A percentile compares a stretch with the other conserved stretches of the same genome.
Evolutionary conservation across 345 rosid genomes (phyloP).

Genomic region (Rhizophora mangle): DNA sequence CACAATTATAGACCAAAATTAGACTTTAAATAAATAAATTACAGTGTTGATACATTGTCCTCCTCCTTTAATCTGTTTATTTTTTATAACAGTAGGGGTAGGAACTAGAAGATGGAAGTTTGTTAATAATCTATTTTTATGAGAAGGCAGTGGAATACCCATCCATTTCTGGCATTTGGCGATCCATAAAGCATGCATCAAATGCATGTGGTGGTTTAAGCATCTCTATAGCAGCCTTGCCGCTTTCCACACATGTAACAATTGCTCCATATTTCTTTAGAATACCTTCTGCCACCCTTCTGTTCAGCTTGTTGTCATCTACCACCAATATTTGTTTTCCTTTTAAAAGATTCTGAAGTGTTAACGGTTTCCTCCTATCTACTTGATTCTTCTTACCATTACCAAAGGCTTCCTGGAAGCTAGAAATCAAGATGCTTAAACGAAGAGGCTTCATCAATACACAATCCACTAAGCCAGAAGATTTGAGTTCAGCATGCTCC

Average conservation of each 20-base stretch:
- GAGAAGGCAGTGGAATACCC: conserved; percentile 49
- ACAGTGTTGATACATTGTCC: neutral
- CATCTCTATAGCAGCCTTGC: conserved; percentile 57
- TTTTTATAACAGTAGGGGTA: too few relatives aligned
- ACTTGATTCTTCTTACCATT: conserved; percentile 50
- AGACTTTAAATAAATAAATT: neutral
- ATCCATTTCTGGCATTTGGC: conserved; percentile 97
- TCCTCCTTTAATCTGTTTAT: too few relatives aligned
- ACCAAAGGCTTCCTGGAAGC: conserved; percentile 73
- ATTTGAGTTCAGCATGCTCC: conserved; percentile 49
- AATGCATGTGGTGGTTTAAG: conserved; percentile 82
- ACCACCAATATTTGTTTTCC: conserved; percentile 76
- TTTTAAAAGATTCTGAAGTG: conserved; percentile 52
- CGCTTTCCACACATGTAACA: conserved; percentile 80
- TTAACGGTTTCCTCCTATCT: conserved; percentile 37
- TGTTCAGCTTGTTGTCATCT: conserved; percentile 82
- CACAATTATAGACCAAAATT: conserved; percentile 15
- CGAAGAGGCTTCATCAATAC: conserved; percentile 71
- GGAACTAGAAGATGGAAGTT: too few relatives aligned
- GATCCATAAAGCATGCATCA: conserved; percentile 95
- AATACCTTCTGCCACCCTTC: conserved; percentile 93
- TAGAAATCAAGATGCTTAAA: conserved; percentile 52
- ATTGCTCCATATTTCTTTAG: conserved; percentile 73
- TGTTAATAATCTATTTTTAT: neutral
- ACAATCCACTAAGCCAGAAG: conserved; percentile 52